Percentiles rank a stretch among this genome's conserved stretches.
phyloP scores from a whole-genome alignment of 2,329 filamentous ascomycete species.

The Xylariaceae sp. region DNA sequence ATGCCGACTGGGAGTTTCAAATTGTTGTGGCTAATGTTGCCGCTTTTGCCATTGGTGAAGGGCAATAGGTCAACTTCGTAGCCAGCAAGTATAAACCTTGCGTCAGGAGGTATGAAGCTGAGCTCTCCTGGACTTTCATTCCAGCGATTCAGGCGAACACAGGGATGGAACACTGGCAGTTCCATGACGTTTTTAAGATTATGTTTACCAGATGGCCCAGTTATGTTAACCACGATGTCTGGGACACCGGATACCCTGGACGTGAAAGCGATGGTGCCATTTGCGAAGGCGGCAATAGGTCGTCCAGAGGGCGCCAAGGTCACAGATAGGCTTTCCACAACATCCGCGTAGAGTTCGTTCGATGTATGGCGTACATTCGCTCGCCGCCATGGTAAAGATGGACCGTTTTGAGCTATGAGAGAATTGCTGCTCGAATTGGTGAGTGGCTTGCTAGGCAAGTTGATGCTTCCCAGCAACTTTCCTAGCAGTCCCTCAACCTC shows the following conservation, averaged over 20 bases:
- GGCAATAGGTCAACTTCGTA: conserved; percentile 92
- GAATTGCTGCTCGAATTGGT: conserved; percentile 38
- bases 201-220: conserved; percentile 74
- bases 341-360: conserved; percentile 94
- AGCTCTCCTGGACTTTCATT: conserved; percentile 81
- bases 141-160: conserved; percentile 86
- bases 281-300: conserved; percentile 77
- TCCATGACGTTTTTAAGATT: conserved; percentile 71
- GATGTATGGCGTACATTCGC: conserved; percentile 92
- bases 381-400: conserved; percentile 76
- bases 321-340: conserved; percentile 83
- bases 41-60: conserved; percentile 53
- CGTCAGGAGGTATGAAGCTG: conserved; percentile 95
- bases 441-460: conserved; percentile 58
- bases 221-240: conserved; percentile 76
- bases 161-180: conserved; percentile 91
- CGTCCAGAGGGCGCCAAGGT: conserved; percentile 87
- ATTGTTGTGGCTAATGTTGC: conserved; percentile 52
- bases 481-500: conserved; percentile 88
- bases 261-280: conserved; percentile 91
- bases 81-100: conserved; percentile 84
- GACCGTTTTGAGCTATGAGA: conserved; percentile 42
- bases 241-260: conserved; percentile 92
- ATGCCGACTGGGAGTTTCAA: conserved; percentile 77
- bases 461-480: conserved; percentile 82